Conservation (phyloP, 176 grass and related monocot species). For the Chrysopogon serrulatus region DNA sequence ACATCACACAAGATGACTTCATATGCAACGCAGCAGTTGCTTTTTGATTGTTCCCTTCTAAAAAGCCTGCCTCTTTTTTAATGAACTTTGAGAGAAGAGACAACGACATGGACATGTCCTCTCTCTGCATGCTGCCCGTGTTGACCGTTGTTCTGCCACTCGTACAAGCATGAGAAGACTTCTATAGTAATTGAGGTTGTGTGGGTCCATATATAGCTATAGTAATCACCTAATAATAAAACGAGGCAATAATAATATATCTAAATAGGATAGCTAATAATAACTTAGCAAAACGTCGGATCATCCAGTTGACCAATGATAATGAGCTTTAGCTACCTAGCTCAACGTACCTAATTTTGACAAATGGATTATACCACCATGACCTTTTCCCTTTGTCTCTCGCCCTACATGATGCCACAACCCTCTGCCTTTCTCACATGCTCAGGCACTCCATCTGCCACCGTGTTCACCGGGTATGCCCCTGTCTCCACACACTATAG, state of each 20-base stretch:
- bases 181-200: neutral
- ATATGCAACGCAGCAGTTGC: no score
- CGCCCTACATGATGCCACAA: neutral
- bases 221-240: neutral
- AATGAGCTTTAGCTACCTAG: neutral
- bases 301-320: neutral
- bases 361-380: neutral
- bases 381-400: neutral
- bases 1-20: neutral
- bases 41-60: slow-evolving; percentile 27
- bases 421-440: no score
- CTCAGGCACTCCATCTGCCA: neutral
- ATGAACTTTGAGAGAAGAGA: neutral
- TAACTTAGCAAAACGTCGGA: neutral
- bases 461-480: no score
- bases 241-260: neutral
- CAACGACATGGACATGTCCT: neutral
- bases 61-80: neutral
- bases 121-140: neutral
- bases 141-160: neutral
- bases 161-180: neutral
- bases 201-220: neutral
- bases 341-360: no score
- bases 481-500: no score
- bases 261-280: neutral